These are phyloP conservation scores for Chaetomium fimeti DNA, from an alignment of 495 filamentous ascomycete species.

Conservation along the genomic window DNA sequence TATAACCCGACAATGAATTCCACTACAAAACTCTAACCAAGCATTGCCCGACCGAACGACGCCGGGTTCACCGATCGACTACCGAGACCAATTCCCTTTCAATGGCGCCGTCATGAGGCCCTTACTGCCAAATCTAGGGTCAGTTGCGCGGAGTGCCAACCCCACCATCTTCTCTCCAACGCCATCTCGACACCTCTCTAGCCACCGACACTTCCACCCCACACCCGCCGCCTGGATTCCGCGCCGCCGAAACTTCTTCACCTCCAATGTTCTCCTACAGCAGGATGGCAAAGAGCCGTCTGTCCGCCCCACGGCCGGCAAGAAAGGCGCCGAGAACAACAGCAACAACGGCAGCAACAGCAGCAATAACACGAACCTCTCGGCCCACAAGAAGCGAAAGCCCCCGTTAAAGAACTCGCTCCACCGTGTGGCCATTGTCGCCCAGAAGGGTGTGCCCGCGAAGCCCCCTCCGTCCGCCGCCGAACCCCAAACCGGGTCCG, in stretches of 20 bases:
- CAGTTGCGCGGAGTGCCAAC: conserved; percentile 18
- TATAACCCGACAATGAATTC: background rate
- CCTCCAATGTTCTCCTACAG: conserved; percentile 41
- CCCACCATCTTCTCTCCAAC: conserved; percentile 13
- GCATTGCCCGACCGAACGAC: background rate
- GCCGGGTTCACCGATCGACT: background rate
- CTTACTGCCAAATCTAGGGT: conserved; percentile 25
- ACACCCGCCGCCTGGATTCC: conserved; percentile 29
- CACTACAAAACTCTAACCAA: too few relatives aligned
- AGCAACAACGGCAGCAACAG: background rate
- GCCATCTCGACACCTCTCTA: conserved; percentile 9
- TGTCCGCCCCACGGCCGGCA: conserved; percentile 1
- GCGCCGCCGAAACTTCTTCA: conserved; percentile 43
- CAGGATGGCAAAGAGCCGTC: conserved; percentile 29
- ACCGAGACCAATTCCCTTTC: conserved; percentile 11
- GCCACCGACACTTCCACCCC: conserved; percentile 34
- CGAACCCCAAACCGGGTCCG: conserved; percentile 13
- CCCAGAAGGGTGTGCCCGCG: conserved; percentile 38
- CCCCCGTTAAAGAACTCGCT: conserved; percentile 47
- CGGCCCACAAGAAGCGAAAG: conserved; percentile 43
- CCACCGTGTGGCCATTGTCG: conserved; percentile 43
- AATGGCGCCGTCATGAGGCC: conserved; percentile 36
- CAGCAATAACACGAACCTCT: conserved; percentile 7
- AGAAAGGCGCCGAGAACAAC: conserved; percentile 12
- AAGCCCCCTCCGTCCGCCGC: conserved; percentile 20